Conservation (phyloP, 768 basidiomycete genomes). For the Cyathus striatus region DNA sequence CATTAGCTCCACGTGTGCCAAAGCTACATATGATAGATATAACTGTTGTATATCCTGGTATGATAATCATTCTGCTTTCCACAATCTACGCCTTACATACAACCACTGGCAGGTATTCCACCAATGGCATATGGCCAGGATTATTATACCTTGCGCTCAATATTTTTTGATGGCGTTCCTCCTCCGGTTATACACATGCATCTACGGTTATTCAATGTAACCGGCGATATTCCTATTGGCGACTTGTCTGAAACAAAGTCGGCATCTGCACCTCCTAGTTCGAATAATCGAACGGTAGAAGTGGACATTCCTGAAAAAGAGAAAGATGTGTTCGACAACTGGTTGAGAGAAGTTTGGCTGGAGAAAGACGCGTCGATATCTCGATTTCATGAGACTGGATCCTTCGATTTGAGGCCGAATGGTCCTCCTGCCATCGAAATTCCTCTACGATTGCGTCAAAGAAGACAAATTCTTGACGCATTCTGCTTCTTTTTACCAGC, state of each 20-base stretch:
- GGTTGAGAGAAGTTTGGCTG: conserved; percentile 79
- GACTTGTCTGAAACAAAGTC: conserved; percentile 36
- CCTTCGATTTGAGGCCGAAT: conserved; percentile 29
- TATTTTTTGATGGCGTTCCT: conserved; percentile 75
- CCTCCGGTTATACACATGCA: conserved; percentile 89
- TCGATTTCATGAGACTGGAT: conserved; percentile 51
- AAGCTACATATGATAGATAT: conserved; percentile 82
- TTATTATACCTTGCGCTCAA: conserved; percentile 85
- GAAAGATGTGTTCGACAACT: conserved; percentile 67
- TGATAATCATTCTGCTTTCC: conserved; percentile 7
- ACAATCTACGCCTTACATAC: conserved; percentile 7
- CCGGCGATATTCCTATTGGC: conserved; percentile 70
- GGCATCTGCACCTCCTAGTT: conserved; percentile 17
- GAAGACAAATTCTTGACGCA: conserved; percentile 56
- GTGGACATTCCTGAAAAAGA: conserved; percentile 54
- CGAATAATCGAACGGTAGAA: conserved; percentile 27
- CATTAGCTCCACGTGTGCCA: conserved; percentile 73
- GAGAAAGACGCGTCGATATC: conserved; percentile 81
- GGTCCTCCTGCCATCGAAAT: conserved; percentile 36
- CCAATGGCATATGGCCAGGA: conserved; percentile 78
- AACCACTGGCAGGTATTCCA: conserved; percentile 74
- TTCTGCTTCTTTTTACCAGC: conserved; percentile 70
- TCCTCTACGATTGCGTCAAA: conserved; percentile 51
- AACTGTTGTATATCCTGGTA: conserved; percentile 89
- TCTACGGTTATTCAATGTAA: conserved; percentile 71